Conservation (phyloP, 2,329 filamentous ascomycete genomes). For the Ophiostoma himal-ulmi region DNA sequence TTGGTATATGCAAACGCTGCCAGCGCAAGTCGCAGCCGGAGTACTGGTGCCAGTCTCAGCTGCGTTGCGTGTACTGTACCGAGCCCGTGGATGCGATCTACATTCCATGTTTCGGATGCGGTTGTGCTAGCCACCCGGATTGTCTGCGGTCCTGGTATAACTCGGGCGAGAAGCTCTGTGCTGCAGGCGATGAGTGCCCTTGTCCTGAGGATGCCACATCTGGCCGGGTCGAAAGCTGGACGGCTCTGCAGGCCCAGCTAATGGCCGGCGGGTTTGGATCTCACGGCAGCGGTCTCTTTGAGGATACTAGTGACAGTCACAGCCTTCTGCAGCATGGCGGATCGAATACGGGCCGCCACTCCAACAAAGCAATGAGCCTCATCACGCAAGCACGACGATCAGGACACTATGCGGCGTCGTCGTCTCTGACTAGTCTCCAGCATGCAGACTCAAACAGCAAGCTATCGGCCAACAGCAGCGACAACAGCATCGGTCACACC, state of each 20-base stretch:
- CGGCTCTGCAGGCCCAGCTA: slow-evolving; percentile 46
- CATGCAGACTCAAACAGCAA: background rate
- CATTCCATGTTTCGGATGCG: slow-evolving; percentile 56
- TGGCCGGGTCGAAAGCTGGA: slow-evolving; percentile 57
- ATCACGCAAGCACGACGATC: slow-evolving; percentile 27
- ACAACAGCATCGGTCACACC: background rate
- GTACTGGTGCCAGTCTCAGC: slow-evolving; percentile 44
- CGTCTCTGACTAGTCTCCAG: slow-evolving; percentile 21
- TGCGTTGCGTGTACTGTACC: slow-evolving; percentile 57
- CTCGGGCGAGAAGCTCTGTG: slow-evolving; percentile 51
- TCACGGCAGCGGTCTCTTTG: background rate
- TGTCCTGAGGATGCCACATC: slow-evolving; percentile 52
- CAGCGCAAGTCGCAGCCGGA: slow-evolving; percentile 34
- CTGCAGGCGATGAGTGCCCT: slow-evolving; percentile 59
- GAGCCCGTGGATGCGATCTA: slow-evolving; percentile 57
- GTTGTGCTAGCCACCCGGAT: slow-evolving; percentile 54
- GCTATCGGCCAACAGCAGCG: background rate
- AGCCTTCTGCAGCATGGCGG: background rate
- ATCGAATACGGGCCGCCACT: background rate
- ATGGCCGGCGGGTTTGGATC: background rate
- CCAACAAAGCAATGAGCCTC: slow-evolving; percentile 15
- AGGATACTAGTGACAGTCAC: slow-evolving; percentile 1
- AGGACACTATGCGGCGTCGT: slow-evolving; percentile 23
- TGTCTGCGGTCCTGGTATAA: slow-evolving; percentile 57
- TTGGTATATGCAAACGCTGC: slow-evolving; percentile 48